Evolutionary conservation across 2,329 filamentous ascomycete genomes (phyloP).

Genomic region (Aureobasidium mangrovei): DNA sequence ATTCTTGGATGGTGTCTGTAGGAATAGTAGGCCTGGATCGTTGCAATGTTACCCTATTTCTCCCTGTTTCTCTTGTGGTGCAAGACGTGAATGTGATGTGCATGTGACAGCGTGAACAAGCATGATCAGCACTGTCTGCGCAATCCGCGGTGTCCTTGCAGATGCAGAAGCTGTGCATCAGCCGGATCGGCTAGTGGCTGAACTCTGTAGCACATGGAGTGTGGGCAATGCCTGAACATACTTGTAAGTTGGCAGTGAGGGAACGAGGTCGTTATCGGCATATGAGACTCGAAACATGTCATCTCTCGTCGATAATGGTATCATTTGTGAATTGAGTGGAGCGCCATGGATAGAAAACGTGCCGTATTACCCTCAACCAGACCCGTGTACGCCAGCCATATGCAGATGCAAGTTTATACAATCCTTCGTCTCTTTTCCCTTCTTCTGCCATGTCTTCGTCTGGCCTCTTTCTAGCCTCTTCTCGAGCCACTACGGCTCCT

Average conservation of each 20-base stretch:
- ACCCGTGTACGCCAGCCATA: background rate
- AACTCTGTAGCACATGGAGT: too few relatives aligned
- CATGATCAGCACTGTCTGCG: background rate
- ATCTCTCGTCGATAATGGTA: background rate
- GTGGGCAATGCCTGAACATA: too few relatives aligned
- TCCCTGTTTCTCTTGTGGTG: background rate
- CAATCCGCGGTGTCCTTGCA: background rate
- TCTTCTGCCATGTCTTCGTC: background rate
- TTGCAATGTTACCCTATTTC: background rate
- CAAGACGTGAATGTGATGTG: background rate
- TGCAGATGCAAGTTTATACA: conserved; percentile 1
- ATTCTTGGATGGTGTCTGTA: background rate
- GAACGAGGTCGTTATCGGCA: too few relatives aligned
- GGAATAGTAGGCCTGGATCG: background rate
- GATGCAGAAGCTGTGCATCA: background rate
- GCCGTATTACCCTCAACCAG: background rate
- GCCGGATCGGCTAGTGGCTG: too few relatives aligned
- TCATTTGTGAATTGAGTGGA: conserved; percentile 2
- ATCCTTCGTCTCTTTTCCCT: background rate
- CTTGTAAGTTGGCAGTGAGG: too few relatives aligned
- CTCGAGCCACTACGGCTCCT: conserved; percentile 20
- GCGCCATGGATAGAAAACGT: background rate
- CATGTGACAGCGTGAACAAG: background rate
- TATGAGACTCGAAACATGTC: background rate
- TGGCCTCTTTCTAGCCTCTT: background rate